Conservation (phyloP, 2,329 filamentous ascomycete genomes). For the Paecilomyces variotii region DNA sequence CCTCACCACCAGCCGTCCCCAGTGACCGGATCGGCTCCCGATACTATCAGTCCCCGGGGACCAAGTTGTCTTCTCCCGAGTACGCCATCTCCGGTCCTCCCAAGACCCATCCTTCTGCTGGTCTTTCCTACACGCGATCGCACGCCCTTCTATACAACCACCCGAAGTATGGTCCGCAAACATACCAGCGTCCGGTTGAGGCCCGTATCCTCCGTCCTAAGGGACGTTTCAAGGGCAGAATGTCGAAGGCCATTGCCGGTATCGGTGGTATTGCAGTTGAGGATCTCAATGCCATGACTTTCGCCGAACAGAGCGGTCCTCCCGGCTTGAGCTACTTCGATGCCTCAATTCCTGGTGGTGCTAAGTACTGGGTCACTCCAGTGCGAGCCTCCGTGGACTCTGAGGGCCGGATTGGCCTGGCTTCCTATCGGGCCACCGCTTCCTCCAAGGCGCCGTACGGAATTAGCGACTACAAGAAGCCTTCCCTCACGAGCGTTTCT, state of each 20-base stretch:
- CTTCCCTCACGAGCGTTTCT: constrained; percentile 17
- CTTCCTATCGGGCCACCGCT: constrained; percentile 24
- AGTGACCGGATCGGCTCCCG: constrained; percentile 24
- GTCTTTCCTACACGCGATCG: constrained; percentile 53
- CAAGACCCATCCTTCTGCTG: constrained; percentile 58
- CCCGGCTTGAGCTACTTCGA: constrained; percentile 38
- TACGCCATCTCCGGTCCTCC: constrained; percentile 45
- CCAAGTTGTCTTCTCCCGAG: constrained; percentile 29
- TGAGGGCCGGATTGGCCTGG: constrained; percentile 36
- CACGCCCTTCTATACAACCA: constrained; percentile 51
- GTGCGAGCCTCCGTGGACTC: constrained; percentile 39
- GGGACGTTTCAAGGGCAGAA: constrained; percentile 24
- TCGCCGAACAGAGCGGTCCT: constrained; percentile 25
- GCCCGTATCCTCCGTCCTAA: constrained; percentile 50
- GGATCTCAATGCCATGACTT: constrained; percentile 27
- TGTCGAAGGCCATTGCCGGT: constrained; percentile 28
- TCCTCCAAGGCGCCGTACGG: constrained; percentile 27
- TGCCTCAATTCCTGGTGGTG: constrained; percentile 40
- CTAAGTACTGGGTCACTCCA: constrained; percentile 46
- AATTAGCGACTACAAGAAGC: constrained; percentile 26
- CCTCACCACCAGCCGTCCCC: constrained; percentile 34
- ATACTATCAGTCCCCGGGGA: constrained; percentile 28
- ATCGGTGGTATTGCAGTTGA: constrained; percentile 36
- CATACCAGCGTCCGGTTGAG: constrained; percentile 42
- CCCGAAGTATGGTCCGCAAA: constrained; percentile 53